Base-by-base conservation (phyloP, 2,329 filamentous ascomycete species). In the Diplocarpon mali region DNA sequence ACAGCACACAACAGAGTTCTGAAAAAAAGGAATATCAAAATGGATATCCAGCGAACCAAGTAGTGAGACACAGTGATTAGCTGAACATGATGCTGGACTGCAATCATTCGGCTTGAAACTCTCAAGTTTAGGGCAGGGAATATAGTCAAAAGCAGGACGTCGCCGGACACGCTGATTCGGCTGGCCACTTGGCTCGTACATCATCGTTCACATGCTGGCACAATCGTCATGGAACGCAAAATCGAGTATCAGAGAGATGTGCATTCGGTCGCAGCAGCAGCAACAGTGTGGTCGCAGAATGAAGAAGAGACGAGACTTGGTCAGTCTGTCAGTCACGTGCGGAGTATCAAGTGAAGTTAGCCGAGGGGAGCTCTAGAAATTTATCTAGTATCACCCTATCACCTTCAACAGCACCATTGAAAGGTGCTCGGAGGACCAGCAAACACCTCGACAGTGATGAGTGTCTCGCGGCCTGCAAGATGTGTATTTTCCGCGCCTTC, bases 401-500 rank as follows among this genome's bases (percentile, higher is more conserved):
- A 53, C 24, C 38, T 52, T 48, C 34, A 35, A 35, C 14, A 50
- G 51, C 42, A 53, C 53, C 51, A 56, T 52, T 54, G 52, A 45
- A 50, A 42, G 47, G 44, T 46, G 47, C 48, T 46, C 46, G 35
- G 38, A 45, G 24, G 46, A 52, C 45, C 38, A 42, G 40, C 38
- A 32, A 13, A 48, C 39, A 51, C n/a, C 31, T 49, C 44, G 36
- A 43, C 32, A 55, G 49, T 45, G 45, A 74, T 74, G 71, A 72
- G 66, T 58, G 58, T 70, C 61, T 60, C 65, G 56, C 64, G 67
- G 38, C 66, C 69, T 30, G 64, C 67, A 51, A 64, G 66, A 64
- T 74, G 70, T 59, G 61, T 73, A 42, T 67, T 73, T 50, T 70
- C 68, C 61, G 65, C 61, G 53, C 68, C 69, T 50, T 65, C 67